These are phyloP conservation scores for Naganishia onofrii DNA, from an alignment of 768 basidiomycete species.

Conservation along the genomic window DNA sequence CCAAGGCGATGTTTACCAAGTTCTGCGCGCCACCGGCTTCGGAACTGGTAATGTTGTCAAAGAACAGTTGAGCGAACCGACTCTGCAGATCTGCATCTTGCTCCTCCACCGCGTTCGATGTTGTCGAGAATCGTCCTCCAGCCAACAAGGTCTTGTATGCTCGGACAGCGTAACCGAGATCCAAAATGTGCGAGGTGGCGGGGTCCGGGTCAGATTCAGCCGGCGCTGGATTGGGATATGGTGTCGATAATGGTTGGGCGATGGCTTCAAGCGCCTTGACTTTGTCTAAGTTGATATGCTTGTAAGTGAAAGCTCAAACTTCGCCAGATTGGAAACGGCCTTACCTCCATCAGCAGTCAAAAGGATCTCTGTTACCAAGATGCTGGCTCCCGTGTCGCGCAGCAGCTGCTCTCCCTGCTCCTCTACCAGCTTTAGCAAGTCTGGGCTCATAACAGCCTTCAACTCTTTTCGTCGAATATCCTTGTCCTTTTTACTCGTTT, in stretches of 20 bases:
- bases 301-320: neutral
- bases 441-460: constrained; percentile 68
- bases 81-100: constrained; percentile 37
- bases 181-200: constrained; percentile 64
- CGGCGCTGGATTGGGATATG: constrained; percentile 58
- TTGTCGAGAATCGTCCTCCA: constrained; percentile 79
- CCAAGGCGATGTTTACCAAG: constrained; percentile 40
- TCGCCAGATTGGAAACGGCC: constrained; percentile 40
- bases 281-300: constrained; percentile 62
- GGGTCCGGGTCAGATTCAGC: constrained; percentile 51
- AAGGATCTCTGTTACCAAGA: constrained; percentile 77
- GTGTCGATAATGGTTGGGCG: constrained; percentile 58
- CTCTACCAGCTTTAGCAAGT: constrained; percentile 68
- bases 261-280: constrained; percentile 63
- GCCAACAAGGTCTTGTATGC: constrained; percentile 85
- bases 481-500: constrained; percentile 80
- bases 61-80: constrained; percentile 40
- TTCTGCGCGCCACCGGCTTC: constrained; percentile 47
- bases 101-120: constrained; percentile 59
- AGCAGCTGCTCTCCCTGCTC: constrained; percentile 64
- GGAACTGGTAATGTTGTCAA: constrained; percentile 37
- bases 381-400: constrained; percentile 73
- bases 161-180: constrained; percentile 76
- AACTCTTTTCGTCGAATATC: constrained; percentile 68
- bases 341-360: constrained; percentile 79